Percentiles rank a stretch among this genome's conserved stretches.
Conservation (phyloP, 139 green algal species). For the Coelastrella sp. region DNA sequence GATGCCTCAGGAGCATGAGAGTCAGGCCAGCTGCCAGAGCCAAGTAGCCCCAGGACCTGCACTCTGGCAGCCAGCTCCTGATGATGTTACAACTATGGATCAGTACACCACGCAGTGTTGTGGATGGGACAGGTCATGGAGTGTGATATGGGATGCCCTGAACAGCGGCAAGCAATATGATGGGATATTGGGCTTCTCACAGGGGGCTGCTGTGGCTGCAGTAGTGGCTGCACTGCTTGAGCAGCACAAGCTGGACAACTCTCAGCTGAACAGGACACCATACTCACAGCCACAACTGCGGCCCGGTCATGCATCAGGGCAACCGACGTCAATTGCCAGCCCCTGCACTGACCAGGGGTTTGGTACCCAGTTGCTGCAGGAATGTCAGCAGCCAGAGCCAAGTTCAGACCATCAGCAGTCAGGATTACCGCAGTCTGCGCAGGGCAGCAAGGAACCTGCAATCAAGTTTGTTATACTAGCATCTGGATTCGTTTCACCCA, state of each 20-base stretch:
- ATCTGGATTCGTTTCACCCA: conserved; percentile 52
- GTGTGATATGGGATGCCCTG: conserved; percentile 57
- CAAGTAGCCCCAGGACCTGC: not conserved
- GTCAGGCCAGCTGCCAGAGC: not conserved
- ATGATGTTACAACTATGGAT: conserved; percentile 42
- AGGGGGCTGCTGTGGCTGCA: conserved; percentile 67
- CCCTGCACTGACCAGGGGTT: too few relatives aligned
- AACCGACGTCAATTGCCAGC: too few relatives aligned
- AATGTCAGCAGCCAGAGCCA: not conserved
- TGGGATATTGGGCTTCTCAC: conserved; percentile 89
- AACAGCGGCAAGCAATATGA: conserved; percentile 73
- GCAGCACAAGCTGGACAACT: conserved; percentile 32
- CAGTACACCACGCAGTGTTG: conserved; percentile 71
- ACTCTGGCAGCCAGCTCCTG: conserved; percentile 50
- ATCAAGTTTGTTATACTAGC: conserved; percentile 52
- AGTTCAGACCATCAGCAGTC: too few relatives aligned
- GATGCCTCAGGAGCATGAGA: too few relatives aligned
- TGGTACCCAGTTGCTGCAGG: too few relatives aligned
- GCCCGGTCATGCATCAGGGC: too few relatives aligned
- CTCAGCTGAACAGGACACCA: too few relatives aligned
- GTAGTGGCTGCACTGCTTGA: conserved; percentile 58
- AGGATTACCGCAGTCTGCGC: too few relatives aligned
- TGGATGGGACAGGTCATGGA: conserved; percentile 72
- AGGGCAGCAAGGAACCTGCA: too few relatives aligned
- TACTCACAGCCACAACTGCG: too few relatives aligned